phyloP scores from a whole-genome alignment of 805 yeast genomes.

The Saccharomycopsis malanga region DNA sequence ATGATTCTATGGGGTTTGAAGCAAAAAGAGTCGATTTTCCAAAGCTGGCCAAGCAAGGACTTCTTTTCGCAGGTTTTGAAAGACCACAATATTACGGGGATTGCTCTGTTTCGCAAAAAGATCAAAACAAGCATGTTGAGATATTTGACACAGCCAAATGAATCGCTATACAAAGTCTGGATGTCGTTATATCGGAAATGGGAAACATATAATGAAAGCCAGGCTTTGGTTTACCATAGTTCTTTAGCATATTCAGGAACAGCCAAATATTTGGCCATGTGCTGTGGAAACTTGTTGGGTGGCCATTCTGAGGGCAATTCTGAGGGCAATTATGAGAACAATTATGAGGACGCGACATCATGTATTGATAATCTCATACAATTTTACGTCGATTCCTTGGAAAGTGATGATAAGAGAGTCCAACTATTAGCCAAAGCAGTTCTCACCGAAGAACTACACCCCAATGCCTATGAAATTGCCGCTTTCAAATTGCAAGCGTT shows the following conservation, averaged over 20 bases:
- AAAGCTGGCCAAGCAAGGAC: slow-evolving; percentile 1
- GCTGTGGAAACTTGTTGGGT: slow-evolving; percentile 1
- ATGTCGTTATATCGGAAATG: background rate
- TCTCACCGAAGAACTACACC: slow-evolving; percentile 9
- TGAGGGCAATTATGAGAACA: background rate
- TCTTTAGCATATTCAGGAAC: slow-evolving; percentile 1
- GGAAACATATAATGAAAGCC: background rate
- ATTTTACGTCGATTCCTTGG: background rate
- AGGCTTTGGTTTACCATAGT: background rate
- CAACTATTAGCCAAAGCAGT: slow-evolving; percentile 4
- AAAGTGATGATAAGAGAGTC: background rate
- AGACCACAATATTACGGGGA: background rate
- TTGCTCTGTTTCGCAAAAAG: slow-evolving; percentile 4
- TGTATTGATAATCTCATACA: background rate
- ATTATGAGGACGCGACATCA: no score
- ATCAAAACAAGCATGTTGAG: background rate
- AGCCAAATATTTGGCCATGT: slow-evolving; percentile 1
- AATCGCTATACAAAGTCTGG: slow-evolving; percentile 2
- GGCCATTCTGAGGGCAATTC: background rate
- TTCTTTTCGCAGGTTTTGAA: slow-evolving; percentile 1
- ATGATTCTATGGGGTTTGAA: background rate
- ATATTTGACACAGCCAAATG: background rate
- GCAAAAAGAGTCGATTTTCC: background rate
- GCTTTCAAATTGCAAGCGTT: background rate
- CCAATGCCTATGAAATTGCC: slow-evolving; percentile 1